phyloP scores from a whole-genome alignment of 2,329 filamentous ascomycete species.

The Talaromyces sp. region DNA sequence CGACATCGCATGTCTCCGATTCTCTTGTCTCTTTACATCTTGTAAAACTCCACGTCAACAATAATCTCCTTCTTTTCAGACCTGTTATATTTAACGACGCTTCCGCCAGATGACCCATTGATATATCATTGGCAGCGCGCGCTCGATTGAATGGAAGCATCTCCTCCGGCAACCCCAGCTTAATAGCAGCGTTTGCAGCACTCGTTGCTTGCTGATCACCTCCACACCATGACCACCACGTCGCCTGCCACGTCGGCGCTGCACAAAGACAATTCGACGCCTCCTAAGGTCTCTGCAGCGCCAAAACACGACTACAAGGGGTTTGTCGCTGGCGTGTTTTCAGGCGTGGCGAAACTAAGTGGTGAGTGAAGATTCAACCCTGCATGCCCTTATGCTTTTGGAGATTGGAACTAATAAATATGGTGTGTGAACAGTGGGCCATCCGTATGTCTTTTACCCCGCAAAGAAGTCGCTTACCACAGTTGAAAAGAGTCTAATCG shows the following conservation, averaged over 20 bases:
- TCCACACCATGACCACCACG: conserved; percentile 5
- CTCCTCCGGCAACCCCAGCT: neutral
- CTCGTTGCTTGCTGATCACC: neutral
- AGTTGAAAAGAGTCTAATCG: neutral
- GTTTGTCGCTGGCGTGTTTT: conserved; percentile 97
- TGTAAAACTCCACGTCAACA: neutral
- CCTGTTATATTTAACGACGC: neutral
- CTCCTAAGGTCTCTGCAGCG: neutral
- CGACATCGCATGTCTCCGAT: neutral
- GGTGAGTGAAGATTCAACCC: conserved; percentile 49
- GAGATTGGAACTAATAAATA: neutral
- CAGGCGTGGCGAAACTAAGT: conserved; percentile 82
- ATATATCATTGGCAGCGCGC: neutral
- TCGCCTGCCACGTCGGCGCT: conserved; percentile 7
- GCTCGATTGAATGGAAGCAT: neutral
- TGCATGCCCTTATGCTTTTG: neutral
- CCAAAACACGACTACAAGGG: conserved; percentile 69
- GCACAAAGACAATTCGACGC: neutral
- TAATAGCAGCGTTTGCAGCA: neutral
- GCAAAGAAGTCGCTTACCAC: neutral
- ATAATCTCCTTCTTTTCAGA: neutral
- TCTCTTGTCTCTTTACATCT: neutral
- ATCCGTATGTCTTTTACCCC: conserved; percentile 46
- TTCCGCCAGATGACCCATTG: neutral
- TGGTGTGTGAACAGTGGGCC: conserved; percentile 45